Base-by-base conservation (phyloP, 129 eudicot genomes). In the Saussurea involucrata region DNA sequence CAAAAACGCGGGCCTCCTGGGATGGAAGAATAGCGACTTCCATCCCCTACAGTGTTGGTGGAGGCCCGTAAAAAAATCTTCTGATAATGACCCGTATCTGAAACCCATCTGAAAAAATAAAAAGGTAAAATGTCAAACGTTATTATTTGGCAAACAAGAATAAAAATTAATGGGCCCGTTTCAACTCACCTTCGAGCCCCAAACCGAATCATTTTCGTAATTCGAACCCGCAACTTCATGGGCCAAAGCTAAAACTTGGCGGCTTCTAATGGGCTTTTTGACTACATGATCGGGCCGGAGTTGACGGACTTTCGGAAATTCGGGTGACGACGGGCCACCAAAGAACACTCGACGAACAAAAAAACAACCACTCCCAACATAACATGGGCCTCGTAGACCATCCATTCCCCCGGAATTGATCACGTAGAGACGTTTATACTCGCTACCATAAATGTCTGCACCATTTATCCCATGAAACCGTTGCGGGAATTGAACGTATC, bases 331-430 rank as follows among this genome's bases (percentile, higher is more conserved):
- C 25, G 98, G 97, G 3, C 88, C 77, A 0, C 98, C 93, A 77
- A 81, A 87, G 75, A 93, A 90, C 29, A 70, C 91, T 2, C 93
- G 88, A 8, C 97, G 89, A 63, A 63, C 78, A 29, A 93, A 93
- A 78, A 93, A 90, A 27, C 92, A 85, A 1, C 97, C 97, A 1
- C 89, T 90, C 8, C 97, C 98, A 40, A 89, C 87, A 79, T 93
- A 88, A 77, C 66, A 78, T 0, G 98, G 98, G 80, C 97, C 98
- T 11, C 22, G 27, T 6, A 93, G 87, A 58, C 98, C 98, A 82
- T 93, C 90, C 92, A 93, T 76, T 58, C 97, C 98, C 32, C 77
- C 66, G 6, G 95, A 91, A 71, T 93, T 85, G 6, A 77, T 73
- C 42, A 70, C 77, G 71, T 68, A 90, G 29, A 82, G 67, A 10